Evolutionary conservation across 257 asterid genomes (phyloP), one percentile per base, ranked within the genome.

Genomic region (Salvia hispanica): DNA sequence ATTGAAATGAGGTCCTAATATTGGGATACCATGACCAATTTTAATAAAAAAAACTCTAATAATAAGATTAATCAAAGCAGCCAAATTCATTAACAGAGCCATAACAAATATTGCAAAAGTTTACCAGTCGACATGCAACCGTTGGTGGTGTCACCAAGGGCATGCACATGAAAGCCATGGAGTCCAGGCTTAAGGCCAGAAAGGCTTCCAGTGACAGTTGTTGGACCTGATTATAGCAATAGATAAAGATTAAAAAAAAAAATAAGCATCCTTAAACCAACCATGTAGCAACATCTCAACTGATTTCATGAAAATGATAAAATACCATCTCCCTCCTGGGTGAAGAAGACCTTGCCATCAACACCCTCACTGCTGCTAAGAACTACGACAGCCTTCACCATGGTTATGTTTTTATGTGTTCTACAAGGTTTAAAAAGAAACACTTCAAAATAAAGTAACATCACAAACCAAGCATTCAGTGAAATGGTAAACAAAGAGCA

Each of bases 111-210:
- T 3, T 2, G 5, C 31, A 54, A 46, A 68, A 18, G 50, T 45
- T 82, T 83, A 93, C 99, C 99, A 15, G 99, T 94, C 51, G 97
- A 94, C 95, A 88, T 64, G 72, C 99, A 94, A 37, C 99, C 99
- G n/a, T 94, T 94, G 76, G 99, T 94, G 63, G 99, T 94, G 88
- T 94, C 99, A 74, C 99, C 99, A 75, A 91, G 95, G 66, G 99
- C 96, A 54, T 94, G 97, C 52, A 94, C 96, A 53, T 94, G 99
- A 80, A 94, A 94, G 66, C 99, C 99, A 56, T 94, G 99, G 60
- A 45, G 86, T 45, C 99, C 99, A 14, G 95, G 96, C 79, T 81
- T 87, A 6, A 94, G 91, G 74, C 99, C 96, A 42, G 93, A 76
- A 54, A 94, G 69, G 55, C 67, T 80, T 75, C 97, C 97, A n/a